phyloP scores from a whole-genome alignment of 768 basidiomycete genomes.

The Holtermannia corniformis region DNA sequence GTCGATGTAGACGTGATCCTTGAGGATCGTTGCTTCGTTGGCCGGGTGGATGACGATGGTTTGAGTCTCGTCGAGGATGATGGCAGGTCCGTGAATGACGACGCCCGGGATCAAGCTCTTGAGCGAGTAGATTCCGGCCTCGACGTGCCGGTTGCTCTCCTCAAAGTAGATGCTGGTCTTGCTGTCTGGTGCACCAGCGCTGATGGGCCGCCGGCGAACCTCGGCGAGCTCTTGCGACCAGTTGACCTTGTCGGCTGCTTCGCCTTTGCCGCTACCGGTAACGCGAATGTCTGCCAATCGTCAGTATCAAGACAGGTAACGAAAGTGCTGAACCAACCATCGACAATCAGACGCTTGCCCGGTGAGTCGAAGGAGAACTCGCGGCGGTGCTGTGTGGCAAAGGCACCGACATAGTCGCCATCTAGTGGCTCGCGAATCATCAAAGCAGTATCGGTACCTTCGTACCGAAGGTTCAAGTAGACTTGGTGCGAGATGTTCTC shows the following conservation, averaged over 20 bases:
- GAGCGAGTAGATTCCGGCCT: conserved; percentile 15
- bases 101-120: conserved; percentile 19
- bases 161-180: conserved; percentile 21
- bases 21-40: conserved; percentile 18
- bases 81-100: conserved; percentile 9
- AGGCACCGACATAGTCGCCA: background rate
- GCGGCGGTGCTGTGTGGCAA: background rate
- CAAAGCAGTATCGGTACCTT: conserved; percentile 1
- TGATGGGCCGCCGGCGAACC: no score
- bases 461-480: conserved; percentile 1
- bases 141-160: conserved; percentile 10
- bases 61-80: conserved; percentile 14
- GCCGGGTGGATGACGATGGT: conserved; percentile 12
- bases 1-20: conserved; percentile 25
- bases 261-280: no score
- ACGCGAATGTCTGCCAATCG: no score
- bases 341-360: no score
- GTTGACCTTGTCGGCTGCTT: no score
- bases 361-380: conserved; percentile 1
- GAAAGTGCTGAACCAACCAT: no score
- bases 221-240: no score
- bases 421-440: conserved; percentile 1
- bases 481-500: background rate
- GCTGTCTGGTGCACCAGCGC: no score
- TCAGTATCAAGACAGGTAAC: no score